Evolutionary conservation across 23 red algal species (phyloP).

Genomic region (Gracilariopsis chorda): DNA sequence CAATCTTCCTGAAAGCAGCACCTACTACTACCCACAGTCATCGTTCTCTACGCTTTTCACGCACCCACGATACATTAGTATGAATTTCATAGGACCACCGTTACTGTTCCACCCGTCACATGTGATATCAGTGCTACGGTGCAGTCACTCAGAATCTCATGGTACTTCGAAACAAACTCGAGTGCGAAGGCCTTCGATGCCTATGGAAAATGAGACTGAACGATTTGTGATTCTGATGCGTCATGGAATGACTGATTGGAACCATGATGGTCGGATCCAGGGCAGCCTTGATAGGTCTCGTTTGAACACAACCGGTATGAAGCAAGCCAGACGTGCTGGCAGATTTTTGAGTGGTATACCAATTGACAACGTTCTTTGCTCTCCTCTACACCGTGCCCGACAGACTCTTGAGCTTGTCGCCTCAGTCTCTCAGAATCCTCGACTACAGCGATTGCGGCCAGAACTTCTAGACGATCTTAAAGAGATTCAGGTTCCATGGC

Average conservation of each 20-base stretch:
- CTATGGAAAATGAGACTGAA: neutral
- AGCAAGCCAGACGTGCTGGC: constrained; percentile 39
- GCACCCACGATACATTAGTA: too few species aligned
- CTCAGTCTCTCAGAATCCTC: constrained; percentile 20
- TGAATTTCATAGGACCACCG: too few species aligned
- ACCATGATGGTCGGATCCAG: constrained; percentile 63
- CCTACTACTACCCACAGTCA: too few species aligned
- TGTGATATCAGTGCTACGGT: too few species aligned
- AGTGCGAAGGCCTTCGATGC: neutral
- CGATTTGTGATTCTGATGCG: constrained; percentile 52
- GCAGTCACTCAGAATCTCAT: neutral
- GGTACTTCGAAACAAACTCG: neutral
- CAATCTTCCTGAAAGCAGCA: too few species aligned
- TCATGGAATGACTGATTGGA: constrained; percentile 79
- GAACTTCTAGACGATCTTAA: constrained; percentile 32
- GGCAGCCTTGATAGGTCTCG: constrained; percentile 62
- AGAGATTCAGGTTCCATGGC: constrained; percentile 65
- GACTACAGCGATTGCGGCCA: neutral
- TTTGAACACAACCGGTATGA: constrained; percentile 39
- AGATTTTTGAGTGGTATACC: constrained; percentile 17
- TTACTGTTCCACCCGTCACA: too few species aligned
- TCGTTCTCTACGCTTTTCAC: too few species aligned
- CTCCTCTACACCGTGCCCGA: constrained; percentile 35
- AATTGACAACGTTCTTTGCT: constrained; percentile 33
- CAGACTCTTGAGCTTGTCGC: constrained; percentile 20